Percentiles rank a stretch among this genome's conserved stretches.
Conservation (phyloP, 495 filamentous ascomycete genomes). For the Rhypophila decipiens region DNA sequence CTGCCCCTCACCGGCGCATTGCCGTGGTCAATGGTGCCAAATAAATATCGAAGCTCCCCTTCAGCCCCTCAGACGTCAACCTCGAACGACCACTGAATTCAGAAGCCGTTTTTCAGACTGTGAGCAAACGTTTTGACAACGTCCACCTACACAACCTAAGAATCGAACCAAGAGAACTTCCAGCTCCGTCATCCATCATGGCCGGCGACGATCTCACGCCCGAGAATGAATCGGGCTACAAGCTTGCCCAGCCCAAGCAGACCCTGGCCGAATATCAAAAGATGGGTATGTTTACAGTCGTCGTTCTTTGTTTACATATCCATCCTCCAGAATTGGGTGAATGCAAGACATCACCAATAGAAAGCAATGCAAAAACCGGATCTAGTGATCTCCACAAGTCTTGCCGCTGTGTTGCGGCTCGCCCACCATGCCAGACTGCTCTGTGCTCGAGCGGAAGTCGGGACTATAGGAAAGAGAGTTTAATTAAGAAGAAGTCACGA, state of each 20-base stretch:
- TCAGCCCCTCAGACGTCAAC: constrained; percentile 1
- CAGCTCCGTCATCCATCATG: constrained; percentile 41
- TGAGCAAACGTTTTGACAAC: neutral
- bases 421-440: too few relatives aligned
- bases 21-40: constrained; percentile 1
- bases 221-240: constrained; percentile 88
- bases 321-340: too few relatives aligned
- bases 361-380: too few relatives aligned
- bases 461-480: too few relatives aligned
- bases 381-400: too few relatives aligned
- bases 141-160: too few relatives aligned
- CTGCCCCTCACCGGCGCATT: constrained; percentile 7
- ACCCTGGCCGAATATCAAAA: constrained; percentile 85
- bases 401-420: too few relatives aligned
- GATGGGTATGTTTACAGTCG: constrained; percentile 61
- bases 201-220: constrained; percentile 78
- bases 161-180: too few relatives aligned
- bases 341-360: too few relatives aligned
- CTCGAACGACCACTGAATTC: too few relatives aligned
- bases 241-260: constrained; percentile 92
- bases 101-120: neutral
- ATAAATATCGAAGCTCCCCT: constrained; percentile 9
- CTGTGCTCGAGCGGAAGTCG: too few relatives aligned
- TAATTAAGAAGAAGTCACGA: too few relatives aligned
- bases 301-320: constrained; percentile 6